phyloP scores from a whole-genome alignment of 345 rosid species.

The Rhodamnia argentea region DNA sequence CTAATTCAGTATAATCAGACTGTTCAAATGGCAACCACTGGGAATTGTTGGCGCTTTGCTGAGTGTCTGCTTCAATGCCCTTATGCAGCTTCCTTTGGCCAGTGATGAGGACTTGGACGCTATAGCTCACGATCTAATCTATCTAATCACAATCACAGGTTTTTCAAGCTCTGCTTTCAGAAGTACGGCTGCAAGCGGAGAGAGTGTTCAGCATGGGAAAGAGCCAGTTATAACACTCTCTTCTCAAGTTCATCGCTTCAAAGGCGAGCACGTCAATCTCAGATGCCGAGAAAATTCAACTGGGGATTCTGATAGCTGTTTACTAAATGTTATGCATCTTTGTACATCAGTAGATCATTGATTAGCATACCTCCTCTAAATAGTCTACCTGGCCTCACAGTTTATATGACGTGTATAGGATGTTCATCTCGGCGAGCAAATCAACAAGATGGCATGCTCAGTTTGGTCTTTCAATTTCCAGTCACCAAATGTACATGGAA shows the following conservation, averaged over 20 bases:
- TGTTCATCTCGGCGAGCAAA: neutral
- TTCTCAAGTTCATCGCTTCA: constrained; percentile 43
- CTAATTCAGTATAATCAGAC: neutral
- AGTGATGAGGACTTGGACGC: constrained; percentile 45
- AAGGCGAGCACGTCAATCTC: constrained; percentile 40
- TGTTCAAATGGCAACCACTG: neutral
- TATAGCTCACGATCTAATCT: constrained; percentile 65
- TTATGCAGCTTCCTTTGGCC: constrained; percentile 72
- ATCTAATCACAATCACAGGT: constrained; percentile 36
- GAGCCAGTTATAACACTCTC: constrained; percentile 4
- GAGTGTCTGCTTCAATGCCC: neutral
- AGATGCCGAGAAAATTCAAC: constrained; percentile 19
- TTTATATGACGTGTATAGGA: neutral
- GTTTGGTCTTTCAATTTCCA: no score
- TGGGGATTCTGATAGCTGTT: neutral
- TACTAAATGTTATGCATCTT: neutral
- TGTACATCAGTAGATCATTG: neutral
- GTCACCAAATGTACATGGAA: no score
- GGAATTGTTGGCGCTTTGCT: neutral
- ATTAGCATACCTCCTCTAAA: neutral
- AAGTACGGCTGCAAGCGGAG: constrained; percentile 73
- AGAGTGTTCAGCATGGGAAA: constrained; percentile 23
- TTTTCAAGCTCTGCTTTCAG: constrained; percentile 84
- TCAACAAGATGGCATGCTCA: neutral
- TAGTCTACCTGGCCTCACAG: neutral